Evolutionary conservation across 2,329 filamentous ascomycete species (phyloP).

Genomic region (Bisporella sp.): DNA sequence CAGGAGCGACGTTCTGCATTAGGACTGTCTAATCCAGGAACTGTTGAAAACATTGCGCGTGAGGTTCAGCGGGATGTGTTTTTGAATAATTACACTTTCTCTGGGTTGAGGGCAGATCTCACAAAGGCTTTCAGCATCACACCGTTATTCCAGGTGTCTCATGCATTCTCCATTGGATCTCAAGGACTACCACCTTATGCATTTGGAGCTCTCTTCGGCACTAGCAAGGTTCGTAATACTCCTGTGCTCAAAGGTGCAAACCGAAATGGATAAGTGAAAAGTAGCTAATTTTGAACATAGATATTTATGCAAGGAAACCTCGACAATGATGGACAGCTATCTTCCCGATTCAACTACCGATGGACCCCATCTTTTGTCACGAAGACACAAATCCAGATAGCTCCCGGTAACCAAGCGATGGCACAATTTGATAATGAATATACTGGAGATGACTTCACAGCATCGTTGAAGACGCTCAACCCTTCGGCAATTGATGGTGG

Average conservation of each 20-base stretch:
- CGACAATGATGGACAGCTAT: conserved; percentile 85
- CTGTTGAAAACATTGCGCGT: conserved; percentile 79
- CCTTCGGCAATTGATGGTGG: conserved; percentile 90
- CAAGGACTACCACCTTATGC: conserved; percentile 91
- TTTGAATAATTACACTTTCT: conserved; percentile 94
- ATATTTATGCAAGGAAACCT: conserved; percentile 93
- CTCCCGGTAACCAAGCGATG: conserved; percentile 76
- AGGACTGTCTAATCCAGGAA: conserved; percentile 86
- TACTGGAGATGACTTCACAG: conserved; percentile 85
- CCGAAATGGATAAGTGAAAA: neutral
- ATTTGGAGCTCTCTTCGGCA: conserved; percentile 90
- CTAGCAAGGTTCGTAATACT: conserved; percentile 64
- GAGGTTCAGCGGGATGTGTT: conserved; percentile 97
- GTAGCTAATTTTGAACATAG: conserved; percentile 39
- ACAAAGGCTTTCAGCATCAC: conserved; percentile 93
- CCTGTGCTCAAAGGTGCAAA: neutral
- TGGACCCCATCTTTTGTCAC: conserved; percentile 75
- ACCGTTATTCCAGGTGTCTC: conserved; percentile 93
- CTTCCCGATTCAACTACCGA: conserved; percentile 87
- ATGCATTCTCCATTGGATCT: conserved; percentile 88
- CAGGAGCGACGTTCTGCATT: conserved; percentile 80
- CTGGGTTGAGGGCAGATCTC: conserved; percentile 88
- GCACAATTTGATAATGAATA: conserved; percentile 95
- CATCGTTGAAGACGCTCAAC: conserved; percentile 89
- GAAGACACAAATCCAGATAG: conserved; percentile 83